A percentile compares a stretch with the other conserved stretches of the same genome.
Conservation (phyloP, 176 grass and related monocot species). For the Rhipidocladum racemiflorum region DNA sequence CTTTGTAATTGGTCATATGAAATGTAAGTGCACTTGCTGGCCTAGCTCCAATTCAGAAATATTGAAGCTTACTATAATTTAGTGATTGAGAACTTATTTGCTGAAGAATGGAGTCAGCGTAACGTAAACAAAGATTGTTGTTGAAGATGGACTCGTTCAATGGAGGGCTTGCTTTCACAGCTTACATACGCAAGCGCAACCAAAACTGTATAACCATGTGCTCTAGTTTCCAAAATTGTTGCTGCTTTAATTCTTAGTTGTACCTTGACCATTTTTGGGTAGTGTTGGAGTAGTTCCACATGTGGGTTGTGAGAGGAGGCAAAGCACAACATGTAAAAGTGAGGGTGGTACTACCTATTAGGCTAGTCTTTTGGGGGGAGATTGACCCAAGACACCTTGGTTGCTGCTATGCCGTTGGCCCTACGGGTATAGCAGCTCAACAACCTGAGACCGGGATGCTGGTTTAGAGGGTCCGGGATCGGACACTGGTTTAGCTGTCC, state of each 20-base stretch:
- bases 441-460: too few relatives aligned
- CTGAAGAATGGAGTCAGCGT: neutral
- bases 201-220: neutral
- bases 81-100: neutral
- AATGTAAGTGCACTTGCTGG: neutral
- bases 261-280: neutral
- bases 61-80: neutral
- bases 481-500: too few relatives aligned
- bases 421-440: too few relatives aligned
- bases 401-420: too few relatives aligned
- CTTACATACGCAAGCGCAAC: neutral
- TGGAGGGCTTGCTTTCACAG: slow-evolving; percentile 5
- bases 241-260: neutral
- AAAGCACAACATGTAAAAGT: too few relatives aligned
- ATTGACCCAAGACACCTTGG: too few relatives aligned
- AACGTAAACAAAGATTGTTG: neutral
- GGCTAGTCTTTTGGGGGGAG: too few relatives aligned
- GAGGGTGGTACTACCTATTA: too few relatives aligned
- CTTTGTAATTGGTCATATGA: neutral
- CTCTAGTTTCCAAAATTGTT: neutral
- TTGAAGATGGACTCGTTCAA: neutral
- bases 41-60: neutral
- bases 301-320: too few relatives aligned
- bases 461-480: too few relatives aligned
- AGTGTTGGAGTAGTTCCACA: too few relatives aligned